These are phyloP conservation scores for Malassezia pachydermatis DNA, from an alignment of 1,284 basidiomycete species.

Conservation along the genomic window DNA sequence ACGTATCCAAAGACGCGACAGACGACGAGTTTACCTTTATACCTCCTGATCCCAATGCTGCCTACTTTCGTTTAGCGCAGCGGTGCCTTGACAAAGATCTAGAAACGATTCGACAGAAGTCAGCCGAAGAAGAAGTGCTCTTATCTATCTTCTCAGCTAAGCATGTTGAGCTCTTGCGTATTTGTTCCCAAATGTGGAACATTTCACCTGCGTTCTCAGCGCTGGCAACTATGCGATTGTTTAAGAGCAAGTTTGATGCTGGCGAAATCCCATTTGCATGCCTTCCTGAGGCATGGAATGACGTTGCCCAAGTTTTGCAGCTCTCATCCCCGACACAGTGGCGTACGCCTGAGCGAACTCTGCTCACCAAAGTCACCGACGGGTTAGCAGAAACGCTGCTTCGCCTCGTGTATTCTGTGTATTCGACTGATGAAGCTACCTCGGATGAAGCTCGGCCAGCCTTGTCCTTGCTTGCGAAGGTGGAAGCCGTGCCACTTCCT, in stretches of 20 bases:
- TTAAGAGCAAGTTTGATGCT: slow-evolving; percentile 75
- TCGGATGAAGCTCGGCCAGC: slow-evolving; percentile 45
- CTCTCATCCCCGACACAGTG: slow-evolving; percentile 59
- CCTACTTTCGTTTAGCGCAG: slow-evolving; percentile 73
- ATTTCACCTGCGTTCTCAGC: slow-evolving; percentile 68
- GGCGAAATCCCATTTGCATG: slow-evolving; percentile 88
- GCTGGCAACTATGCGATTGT: slow-evolving; percentile 73
- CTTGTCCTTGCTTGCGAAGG: slow-evolving; percentile 29
- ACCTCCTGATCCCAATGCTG: slow-evolving; percentile 73
- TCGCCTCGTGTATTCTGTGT: slow-evolving; percentile 69
- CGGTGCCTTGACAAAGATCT: slow-evolving; percentile 75
- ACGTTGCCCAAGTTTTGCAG: slow-evolving; percentile 60
- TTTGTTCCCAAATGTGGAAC: slow-evolving; percentile 81
- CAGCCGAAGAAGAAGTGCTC: slow-evolving; percentile 91
- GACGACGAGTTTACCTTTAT: slow-evolving; percentile 64
- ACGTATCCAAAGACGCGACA: background rate
- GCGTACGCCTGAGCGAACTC: slow-evolving; percentile 68
- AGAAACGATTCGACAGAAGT: slow-evolving; percentile 76
- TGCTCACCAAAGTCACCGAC: slow-evolving; percentile 25
- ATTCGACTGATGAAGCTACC: slow-evolving; percentile 53
- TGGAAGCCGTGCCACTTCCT: slow-evolving; percentile 27
- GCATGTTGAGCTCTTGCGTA: slow-evolving; percentile 73
- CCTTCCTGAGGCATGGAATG: slow-evolving; percentile 68
- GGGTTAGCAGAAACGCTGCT: slow-evolving; percentile 74
- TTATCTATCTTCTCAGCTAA: slow-evolving; percentile 74